Evolutionary conservation across 129 eudicot species (phyloP).

Genomic region (Escallonia herrerae): DNA sequence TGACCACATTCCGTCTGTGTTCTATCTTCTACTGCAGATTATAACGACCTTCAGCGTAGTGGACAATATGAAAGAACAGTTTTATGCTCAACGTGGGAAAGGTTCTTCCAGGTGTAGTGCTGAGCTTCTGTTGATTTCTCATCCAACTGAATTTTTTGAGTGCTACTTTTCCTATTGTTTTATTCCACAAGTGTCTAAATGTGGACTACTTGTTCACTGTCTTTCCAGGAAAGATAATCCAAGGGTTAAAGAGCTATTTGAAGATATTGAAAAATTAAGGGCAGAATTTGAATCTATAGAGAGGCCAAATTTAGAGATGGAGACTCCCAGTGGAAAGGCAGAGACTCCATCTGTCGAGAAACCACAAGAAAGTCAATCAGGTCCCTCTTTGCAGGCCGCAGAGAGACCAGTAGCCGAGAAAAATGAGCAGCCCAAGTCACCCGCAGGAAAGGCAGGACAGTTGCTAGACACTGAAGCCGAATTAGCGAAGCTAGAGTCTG

Average conservation of each 20-base stretch:
- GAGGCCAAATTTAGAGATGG: conserved; percentile 77
- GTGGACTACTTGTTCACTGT: conserved; percentile 1
- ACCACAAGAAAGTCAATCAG: conserved; percentile 27
- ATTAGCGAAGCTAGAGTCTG: conserved; percentile 79
- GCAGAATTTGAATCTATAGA: conserved; percentile 77
- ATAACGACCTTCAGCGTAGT: conserved; percentile 90
- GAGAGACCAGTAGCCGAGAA: conserved; percentile 25
- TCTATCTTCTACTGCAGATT: conserved; percentile 36
- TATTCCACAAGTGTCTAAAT: neutral
- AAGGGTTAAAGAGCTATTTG: conserved; percentile 68
- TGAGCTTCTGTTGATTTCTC: neutral
- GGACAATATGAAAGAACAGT: conserved; percentile 93
- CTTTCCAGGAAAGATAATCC: conserved; percentile 64
- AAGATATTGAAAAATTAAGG: conserved; percentile 69
- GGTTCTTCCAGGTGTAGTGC: conserved; percentile 54
- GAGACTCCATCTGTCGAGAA: conserved; percentile 26
- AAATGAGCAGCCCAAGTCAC: conserved; percentile 23
- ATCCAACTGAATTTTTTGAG: neutral
- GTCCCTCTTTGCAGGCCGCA: conserved; percentile 14
- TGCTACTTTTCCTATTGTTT: neutral
- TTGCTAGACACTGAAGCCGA: conserved; percentile 67
- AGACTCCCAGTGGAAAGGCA: conserved; percentile 39
- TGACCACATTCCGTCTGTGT: conserved; percentile 5
- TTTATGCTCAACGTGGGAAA: conserved; percentile 57
- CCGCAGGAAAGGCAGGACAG: conserved; percentile 36